A percentile compares a stretch with the other conserved stretches of the same genome.
phyloP scores from a whole-genome alignment of 2,329 filamentous ascomycete species.

The Rhynchosporium agropyri region DNA sequence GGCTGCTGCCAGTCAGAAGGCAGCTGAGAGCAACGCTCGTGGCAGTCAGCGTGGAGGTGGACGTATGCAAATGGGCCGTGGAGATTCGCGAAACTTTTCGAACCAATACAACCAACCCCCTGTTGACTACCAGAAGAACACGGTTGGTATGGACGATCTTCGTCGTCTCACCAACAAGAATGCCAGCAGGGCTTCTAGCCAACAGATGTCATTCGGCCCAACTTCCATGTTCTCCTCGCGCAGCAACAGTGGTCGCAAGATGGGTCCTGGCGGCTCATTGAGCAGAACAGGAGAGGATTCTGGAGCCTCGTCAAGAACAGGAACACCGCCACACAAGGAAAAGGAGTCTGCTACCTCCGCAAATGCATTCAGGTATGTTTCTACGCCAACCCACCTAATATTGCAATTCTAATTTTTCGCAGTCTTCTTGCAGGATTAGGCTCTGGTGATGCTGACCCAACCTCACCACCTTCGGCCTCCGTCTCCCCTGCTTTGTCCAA shows the following conservation, averaged over 20 bases:
- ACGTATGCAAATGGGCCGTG: slow-evolving; percentile 75
- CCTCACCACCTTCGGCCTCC: slow-evolving; percentile 70
- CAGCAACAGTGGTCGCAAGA: slow-evolving; percentile 83
- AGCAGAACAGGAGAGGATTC: slow-evolving; percentile 81
- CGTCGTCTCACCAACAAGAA: slow-evolving; percentile 74
- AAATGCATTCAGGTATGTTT: slow-evolving; percentile 90
- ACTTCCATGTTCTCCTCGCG: slow-evolving; percentile 86
- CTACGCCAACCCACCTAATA: neutral
- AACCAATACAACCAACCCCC: slow-evolving; percentile 72
- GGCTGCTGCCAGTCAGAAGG: slow-evolving; percentile 77
- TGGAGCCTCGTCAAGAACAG: slow-evolving; percentile 82
- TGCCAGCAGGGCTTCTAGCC: slow-evolving; percentile 60
- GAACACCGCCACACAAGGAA: slow-evolving; percentile 76
- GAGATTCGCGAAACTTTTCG: slow-evolving; percentile 84
- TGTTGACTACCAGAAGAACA: slow-evolving; percentile 71
- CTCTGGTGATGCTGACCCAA: slow-evolving; percentile 57
- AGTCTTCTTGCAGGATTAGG: slow-evolving; percentile 57
- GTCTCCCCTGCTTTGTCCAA: slow-evolving; percentile 69
- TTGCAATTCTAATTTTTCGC: slow-evolving; percentile 37
- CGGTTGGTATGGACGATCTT: slow-evolving; percentile 88
- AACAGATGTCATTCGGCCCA: slow-evolving; percentile 71
- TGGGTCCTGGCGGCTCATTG: slow-evolving; percentile 74
- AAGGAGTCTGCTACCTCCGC: slow-evolving; percentile 68
- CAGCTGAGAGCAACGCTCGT: slow-evolving; percentile 66
- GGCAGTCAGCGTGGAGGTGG: slow-evolving; percentile 69